Conservation (phyloP, 2,329 filamentous ascomycete genomes). For the Epichloe uncinata region DNA sequence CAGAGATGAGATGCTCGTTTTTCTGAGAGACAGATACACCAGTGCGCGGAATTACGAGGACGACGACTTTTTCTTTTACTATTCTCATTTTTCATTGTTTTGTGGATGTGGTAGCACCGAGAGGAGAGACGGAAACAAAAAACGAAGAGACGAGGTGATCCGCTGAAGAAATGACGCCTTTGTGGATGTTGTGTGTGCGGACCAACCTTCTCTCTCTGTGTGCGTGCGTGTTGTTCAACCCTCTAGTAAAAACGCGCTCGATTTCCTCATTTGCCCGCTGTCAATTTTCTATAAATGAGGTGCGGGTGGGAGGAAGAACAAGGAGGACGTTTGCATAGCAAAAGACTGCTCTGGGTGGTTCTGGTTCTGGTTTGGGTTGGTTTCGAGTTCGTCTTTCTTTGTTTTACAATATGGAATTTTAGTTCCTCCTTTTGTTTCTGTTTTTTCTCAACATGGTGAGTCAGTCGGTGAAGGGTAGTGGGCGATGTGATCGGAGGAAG, state of each 20-base stretch:
- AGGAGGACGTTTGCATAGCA: slow-evolving; percentile 1
- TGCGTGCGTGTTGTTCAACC: neutral
- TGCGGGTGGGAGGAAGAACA: neutral
- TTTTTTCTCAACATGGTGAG: neutral
- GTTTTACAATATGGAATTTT: neutral
- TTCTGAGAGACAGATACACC: neutral
- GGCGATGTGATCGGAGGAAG: no score
- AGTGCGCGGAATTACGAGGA: neutral
- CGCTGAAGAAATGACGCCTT: neutral
- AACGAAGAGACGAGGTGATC: neutral
- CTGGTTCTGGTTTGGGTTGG: neutral
- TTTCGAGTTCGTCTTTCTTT: neutral
- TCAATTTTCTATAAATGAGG: neutral
- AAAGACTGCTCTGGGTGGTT: neutral
- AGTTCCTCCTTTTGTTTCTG: neutral
- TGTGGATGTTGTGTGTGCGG: neutral
- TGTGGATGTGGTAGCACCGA: neutral
- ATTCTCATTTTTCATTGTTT: neutral
- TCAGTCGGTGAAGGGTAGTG: neutral
- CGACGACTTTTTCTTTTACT: neutral
- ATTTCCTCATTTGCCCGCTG: neutral
- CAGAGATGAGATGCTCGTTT: neutral
- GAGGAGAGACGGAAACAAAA: neutral
- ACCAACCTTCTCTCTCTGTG: neutral
- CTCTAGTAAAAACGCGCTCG: neutral